A percentile compares a stretch with the other conserved stretches of the same genome.
These are phyloP conservation scores for Psilocybe cyanescens DNA, from an alignment of 768 basidiomycete genomes.

Conservation along the genomic window DNA sequence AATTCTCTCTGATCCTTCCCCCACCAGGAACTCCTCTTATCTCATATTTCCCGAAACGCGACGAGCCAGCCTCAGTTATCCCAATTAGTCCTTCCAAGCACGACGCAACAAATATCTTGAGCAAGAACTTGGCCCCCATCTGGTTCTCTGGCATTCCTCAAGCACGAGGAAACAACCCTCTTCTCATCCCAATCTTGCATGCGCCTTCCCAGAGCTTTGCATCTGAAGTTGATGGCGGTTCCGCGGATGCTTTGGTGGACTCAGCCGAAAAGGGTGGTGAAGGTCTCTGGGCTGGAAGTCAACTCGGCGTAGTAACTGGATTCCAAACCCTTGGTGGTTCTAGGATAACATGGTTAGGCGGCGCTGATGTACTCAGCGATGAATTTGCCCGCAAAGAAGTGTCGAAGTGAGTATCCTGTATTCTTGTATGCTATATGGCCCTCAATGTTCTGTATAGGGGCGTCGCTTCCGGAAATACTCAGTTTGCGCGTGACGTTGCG, in stretches of 20 bases:
- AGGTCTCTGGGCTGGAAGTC: constrained; percentile 82
- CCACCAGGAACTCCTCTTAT: constrained; percentile 83
- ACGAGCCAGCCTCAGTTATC: constrained; percentile 65
- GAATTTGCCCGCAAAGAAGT: constrained; percentile 69
- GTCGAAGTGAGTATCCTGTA: constrained; percentile 48
- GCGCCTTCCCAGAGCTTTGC: constrained; percentile 81
- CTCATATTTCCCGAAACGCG: constrained; percentile 82
- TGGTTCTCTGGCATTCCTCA: constrained; percentile 80
- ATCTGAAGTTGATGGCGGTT: constrained; percentile 66
- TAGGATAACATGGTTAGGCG: constrained; percentile 81
- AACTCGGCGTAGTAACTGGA: constrained; percentile 79
- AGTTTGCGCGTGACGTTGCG: constrained; percentile 74
- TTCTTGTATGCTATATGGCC: not conserved
- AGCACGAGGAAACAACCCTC: constrained; percentile 71
- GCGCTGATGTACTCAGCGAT: constrained; percentile 80
- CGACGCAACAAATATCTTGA: constrained; percentile 44
- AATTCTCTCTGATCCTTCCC: constrained; percentile 90
- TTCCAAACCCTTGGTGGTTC: constrained; percentile 86
- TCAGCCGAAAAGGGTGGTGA: constrained; percentile 77
- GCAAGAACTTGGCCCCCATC: constrained; percentile 55
- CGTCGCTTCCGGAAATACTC: constrained; percentile 71
- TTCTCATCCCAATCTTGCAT: constrained; percentile 79
- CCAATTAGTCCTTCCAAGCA: constrained; percentile 57
- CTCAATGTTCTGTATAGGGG: constrained; percentile 40
- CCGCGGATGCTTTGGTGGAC: constrained; percentile 68